phyloP scores from a whole-genome alignment of 306 rosid genomes.

The Vigna trinervia region DNA sequence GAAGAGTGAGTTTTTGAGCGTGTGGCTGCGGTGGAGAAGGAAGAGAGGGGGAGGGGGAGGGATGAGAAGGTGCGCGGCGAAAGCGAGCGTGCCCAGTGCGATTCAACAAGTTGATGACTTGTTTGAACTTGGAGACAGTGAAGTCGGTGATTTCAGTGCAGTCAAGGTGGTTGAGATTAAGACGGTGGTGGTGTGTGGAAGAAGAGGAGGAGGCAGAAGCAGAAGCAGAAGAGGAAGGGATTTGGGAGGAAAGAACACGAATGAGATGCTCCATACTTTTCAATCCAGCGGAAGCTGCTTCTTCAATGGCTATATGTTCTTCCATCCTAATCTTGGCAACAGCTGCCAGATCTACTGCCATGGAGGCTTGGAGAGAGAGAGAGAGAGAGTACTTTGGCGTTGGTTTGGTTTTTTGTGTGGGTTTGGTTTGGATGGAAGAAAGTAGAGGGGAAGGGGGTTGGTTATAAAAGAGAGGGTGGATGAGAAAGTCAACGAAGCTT shows the following conservation, averaged over 20 bases:
- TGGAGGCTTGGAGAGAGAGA: too few species aligned
- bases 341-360: constrained; percentile 45
- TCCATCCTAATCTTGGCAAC: constrained; percentile 45
- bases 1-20: constrained; percentile 31
- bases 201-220: constrained; percentile 36
- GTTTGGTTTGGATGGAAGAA: neutral
- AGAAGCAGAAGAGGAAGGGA: constrained; percentile 16
- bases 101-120: constrained; percentile 68
- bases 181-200: neutral
- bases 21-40: constrained; percentile 21
- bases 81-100: constrained; percentile 94
- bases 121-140: constrained; percentile 83
- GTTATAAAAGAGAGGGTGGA: constrained; percentile 50
- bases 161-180: constrained; percentile 46
- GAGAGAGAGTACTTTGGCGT: too few species aligned
- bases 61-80: constrained; percentile 70
- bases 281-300: constrained; percentile 77
- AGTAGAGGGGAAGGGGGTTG: neutral
- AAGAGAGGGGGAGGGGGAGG: neutral
- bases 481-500: constrained; percentile 62
- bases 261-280: constrained; percentile 78
- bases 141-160: constrained; percentile 70
- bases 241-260: constrained; percentile 55
- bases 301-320: constrained; percentile 63
- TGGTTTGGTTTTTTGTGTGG: too few species aligned